Percentiles rank a stretch among this genome's conserved stretches.
phyloP scores from a whole-genome alignment of 768 basidiomycete genomes.

The Zangia roseola region DNA sequence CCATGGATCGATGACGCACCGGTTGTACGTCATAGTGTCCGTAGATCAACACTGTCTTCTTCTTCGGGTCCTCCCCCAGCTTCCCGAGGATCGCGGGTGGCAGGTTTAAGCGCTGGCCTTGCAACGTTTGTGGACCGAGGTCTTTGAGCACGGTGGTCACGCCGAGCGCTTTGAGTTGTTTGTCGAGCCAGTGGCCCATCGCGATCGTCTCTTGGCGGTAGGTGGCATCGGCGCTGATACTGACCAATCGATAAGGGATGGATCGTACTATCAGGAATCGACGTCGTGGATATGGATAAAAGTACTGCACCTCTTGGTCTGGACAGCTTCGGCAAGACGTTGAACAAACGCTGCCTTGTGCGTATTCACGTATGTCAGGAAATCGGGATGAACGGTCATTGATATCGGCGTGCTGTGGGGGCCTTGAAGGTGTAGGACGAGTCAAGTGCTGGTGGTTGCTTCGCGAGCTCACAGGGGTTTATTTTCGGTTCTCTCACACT shows the following conservation, averaged over 20 bases:
- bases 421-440: no score
- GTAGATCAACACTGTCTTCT: constrained; percentile 93
- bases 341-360: constrained; percentile 75
- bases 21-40: constrained; percentile 97
- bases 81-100: constrained; percentile 84
- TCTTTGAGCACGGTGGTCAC: constrained; percentile 72
- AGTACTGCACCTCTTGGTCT: constrained; percentile 65
- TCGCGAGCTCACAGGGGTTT: neutral
- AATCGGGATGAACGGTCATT: constrained; percentile 34
- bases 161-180: constrained; percentile 72
- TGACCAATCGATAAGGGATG: constrained; percentile 22
- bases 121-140: constrained; percentile 73
- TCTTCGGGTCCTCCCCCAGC: constrained; percentile 79
- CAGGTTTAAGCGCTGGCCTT: constrained; percentile 68
- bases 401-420: no score
- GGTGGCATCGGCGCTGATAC: constrained; percentile 68
- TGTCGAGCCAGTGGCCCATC: constrained; percentile 85
- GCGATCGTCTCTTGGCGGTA: constrained; percentile 74
- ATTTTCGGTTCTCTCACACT: no score
- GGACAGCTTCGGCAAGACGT: constrained; percentile 77
- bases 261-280: no score
- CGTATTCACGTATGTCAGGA: constrained; percentile 56
- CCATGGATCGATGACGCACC: constrained; percentile 37
- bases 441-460: no score
- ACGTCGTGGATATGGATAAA: no score